Conservation (phyloP, 1,284 basidiomycete genomes). For the Mixia osmundae region DNA sequence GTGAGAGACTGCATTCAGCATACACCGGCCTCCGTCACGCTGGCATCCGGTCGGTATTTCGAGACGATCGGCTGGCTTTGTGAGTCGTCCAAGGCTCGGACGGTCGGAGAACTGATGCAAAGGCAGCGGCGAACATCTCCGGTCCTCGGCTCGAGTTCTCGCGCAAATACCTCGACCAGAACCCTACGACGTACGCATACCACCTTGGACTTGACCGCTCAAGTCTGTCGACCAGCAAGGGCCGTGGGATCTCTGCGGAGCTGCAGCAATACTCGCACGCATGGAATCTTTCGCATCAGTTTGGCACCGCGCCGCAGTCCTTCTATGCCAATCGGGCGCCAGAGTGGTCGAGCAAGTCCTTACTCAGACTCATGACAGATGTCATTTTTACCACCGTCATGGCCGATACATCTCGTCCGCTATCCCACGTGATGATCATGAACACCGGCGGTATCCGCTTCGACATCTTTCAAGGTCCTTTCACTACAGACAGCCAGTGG, state of each 20-base stretch:
- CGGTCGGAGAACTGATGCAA: neutral
- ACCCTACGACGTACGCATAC: slow-evolving; percentile 8
- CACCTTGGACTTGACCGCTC: slow-evolving; percentile 2
- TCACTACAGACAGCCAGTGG: slow-evolving; percentile 18
- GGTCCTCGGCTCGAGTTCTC: slow-evolving; percentile 8
- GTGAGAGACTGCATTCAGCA: slow-evolving; percentile 18
- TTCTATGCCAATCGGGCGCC: slow-evolving; percentile 16
- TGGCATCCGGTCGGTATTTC: slow-evolving; percentile 20
- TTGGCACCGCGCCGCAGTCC: slow-evolving; percentile 8
- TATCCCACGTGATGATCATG: slow-evolving; percentile 10
- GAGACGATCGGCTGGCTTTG: slow-evolving; percentile 19
- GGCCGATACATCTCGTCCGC: slow-evolving; percentile 1
- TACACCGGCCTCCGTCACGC: slow-evolving; percentile 16
- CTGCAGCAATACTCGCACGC: neutral
- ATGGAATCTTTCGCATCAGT: slow-evolving; percentile 4
- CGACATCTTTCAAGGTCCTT: slow-evolving; percentile 18
- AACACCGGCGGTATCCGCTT: slow-evolving; percentile 18
- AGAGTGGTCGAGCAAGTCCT: slow-evolving; percentile 1
- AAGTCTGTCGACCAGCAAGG: slow-evolving; percentile 2
- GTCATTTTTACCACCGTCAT: slow-evolving; percentile 10
- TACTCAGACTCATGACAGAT: slow-evolving; percentile 5
- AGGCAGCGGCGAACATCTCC: neutral
- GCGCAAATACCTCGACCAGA: slow-evolving; percentile 19
- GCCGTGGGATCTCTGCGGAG: neutral
- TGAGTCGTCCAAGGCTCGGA: slow-evolving; percentile 6